Conservation (phyloP, 345 rosid genomes). For the Arabis alpina region DNA sequence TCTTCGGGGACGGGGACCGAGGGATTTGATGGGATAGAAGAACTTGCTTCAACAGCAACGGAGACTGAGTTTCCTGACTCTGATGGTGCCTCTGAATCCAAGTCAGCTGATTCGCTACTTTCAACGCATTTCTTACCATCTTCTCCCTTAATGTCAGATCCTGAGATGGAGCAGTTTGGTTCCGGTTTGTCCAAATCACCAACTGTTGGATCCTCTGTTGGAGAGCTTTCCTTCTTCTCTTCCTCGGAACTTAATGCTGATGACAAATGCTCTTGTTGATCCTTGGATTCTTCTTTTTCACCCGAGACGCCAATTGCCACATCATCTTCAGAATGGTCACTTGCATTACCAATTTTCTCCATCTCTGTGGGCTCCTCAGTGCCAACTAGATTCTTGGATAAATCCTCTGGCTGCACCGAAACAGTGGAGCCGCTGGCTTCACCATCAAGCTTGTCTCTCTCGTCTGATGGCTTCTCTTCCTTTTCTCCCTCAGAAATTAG, state of each 20-base stretch:
- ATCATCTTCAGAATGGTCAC: constrained; percentile 9
- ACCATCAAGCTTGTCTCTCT: background rate
- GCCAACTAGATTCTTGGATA: background rate
- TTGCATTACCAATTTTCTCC: background rate
- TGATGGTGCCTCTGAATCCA: too few relatives aligned
- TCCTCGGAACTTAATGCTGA: constrained; percentile 22
- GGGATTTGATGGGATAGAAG: constrained; percentile 15
- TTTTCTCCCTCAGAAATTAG: constrained; percentile 5
- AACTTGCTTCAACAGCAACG: constrained; percentile 11
- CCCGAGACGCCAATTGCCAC: background rate
- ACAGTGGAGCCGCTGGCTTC: background rate
- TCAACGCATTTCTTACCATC: too few relatives aligned
- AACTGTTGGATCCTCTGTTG: too few relatives aligned
- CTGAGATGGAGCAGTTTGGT: too few relatives aligned
- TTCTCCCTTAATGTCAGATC: too few relatives aligned
- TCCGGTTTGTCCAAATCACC: too few relatives aligned
- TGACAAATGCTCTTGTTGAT: constrained; percentile 18
- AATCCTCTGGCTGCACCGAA: too few relatives aligned
- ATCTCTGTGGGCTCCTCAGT: constrained; percentile 10
- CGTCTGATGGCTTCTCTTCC: background rate
- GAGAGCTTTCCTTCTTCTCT: background rate
- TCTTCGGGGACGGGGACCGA: constrained; percentile 16
- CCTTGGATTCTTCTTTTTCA: constrained; percentile 27
- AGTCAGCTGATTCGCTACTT: too few relatives aligned
- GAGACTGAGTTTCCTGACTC: too few relatives aligned